Base-by-base conservation (phyloP, 2,329 filamentous ascomycete genomes). In the Leptographium lundbergii region DNA sequence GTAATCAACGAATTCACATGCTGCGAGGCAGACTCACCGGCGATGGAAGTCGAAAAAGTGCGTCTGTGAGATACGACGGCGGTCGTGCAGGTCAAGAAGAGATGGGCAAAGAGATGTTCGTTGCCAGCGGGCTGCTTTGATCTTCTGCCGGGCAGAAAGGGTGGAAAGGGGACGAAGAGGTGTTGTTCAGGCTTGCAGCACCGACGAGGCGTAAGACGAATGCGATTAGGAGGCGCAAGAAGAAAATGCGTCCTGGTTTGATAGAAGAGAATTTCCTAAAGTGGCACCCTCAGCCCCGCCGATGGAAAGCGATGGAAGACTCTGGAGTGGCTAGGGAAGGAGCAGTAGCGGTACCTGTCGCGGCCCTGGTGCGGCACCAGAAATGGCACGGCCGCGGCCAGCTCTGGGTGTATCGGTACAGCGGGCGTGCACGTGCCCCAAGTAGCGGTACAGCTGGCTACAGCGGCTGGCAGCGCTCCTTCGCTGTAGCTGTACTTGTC, bases 301-400 rank as follows among this genome's bases (percentile, higher is more conserved):
- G 58, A 63, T 65, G 62, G 63, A 64, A 64, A 60, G 63, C 60
- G 59, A 65, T 65, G 63, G 62, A 65, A 65, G 61, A 59, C 63
- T 57, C 58, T 65, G 56, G 59, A 64, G 60, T 56, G 60, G 60
- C 59, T 60, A 62, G 53, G 22, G 52, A 42, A 25, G 47, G 11
- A 55, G 24, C 11, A 7, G 32, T 56, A 60, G 42, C 14, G 19
- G 54, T 45, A 45, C 53, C n/a, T 55, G 9, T n/a, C 10, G 6
- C 6, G 14, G 11, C 13, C 47, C 19, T 25, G 14, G 27, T 4
- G 50, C 5, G 14, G 19, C 19, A 14, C 22, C 24, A 13, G 25
- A 32, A 32, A 32, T n/a, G 13, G 25, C 17, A 52, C 2, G 25
- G 11, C 6, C 17, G 7, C 32, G 19, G 32, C 19, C 29, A 6